Evolutionary conservation across 1,139 yeast genomes (phyloP), one percentile per base, ranked within the genome.

Genomic region (Taiozyma sp.): DNA sequence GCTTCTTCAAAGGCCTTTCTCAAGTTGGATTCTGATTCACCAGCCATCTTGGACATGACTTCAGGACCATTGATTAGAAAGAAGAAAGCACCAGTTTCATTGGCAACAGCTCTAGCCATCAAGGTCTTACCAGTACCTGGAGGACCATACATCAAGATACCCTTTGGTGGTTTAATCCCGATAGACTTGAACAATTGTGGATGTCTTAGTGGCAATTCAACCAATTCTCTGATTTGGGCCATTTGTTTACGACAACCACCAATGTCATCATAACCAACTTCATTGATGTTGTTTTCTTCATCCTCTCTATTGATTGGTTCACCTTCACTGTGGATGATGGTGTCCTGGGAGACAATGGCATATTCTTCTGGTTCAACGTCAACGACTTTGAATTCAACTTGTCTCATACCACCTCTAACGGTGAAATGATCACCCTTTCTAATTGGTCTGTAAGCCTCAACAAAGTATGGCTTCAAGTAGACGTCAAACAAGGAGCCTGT

Each of bases 31-130:
- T 93, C 99, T 24, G 97, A 90, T 74, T 93, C 99, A 76, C 99
- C 99, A 46, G 99, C 99, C 99, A 93, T 93, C 75, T 93, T 93
- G 52, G 98, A 91, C 99, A 93, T 93, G 68, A 93, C 96, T 74
- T 93, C 99, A n/a, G 99, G 99, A 71, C 99, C 99, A 69, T 93
- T 93, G 70, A 93, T 93, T 67, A 93, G 80, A 71, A 93, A 93
- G 82, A 93, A 93, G 71, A 93, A 93, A 1, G 99, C 99, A 66
- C 99, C 99, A 30, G 99, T 93, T 73, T 93, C 99, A 65, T 93
- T 93, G 48, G 99, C 99, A 50, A 93, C 99, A 12, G 99, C 99
- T 70, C 99, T 84, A 4, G 99, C 99, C 97, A 93, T 92, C 61
- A 93, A 79, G n/a, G 97, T 91, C 72, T 91, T 91, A 84, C 97